phyloP scores from a whole-genome alignment of 1,139 yeast species.

The Groenewaldozyma sp. region DNA sequence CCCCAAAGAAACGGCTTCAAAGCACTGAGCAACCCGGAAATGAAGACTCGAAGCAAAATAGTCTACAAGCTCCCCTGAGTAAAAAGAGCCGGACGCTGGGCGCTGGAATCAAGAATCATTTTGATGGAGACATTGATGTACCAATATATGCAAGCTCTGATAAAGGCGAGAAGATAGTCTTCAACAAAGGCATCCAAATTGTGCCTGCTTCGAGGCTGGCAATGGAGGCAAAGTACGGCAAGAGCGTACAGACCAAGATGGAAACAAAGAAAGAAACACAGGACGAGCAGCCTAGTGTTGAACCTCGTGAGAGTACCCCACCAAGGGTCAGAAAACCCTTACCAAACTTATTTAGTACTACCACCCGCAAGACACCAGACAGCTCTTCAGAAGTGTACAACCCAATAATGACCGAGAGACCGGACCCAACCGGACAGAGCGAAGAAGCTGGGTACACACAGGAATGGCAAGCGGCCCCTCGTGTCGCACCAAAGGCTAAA shows the following conservation, averaged over 20 bases:
- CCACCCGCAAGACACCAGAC: neutral
- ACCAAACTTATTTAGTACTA: neutral
- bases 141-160: constrained; percentile 6
- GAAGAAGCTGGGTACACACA: neutral
- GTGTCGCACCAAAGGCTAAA: neutral
- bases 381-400: neutral
- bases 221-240: constrained; percentile 20
- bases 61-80: constrained; percentile 11
- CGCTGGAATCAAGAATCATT: constrained; percentile 19
- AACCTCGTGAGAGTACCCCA: neutral
- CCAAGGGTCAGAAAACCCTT: neutral
- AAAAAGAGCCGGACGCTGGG: constrained; percentile 17
- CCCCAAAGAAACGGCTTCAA: constrained; percentile 2
- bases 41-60: neutral
- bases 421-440: neutral
- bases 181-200: constrained; percentile 10
- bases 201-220: constrained; percentile 24
- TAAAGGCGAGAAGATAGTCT: neutral
- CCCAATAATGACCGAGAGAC: constrained; percentile 1
- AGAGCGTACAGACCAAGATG: neutral
- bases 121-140: constrained; percentile 20
- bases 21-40: neutral
- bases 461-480: neutral
- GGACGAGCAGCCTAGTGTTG: neutral
- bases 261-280: neutral